These are phyloP conservation scores for Suillus variegatus DNA, from an alignment of 768 basidiomycete genomes.

Conservation along the genomic window DNA sequence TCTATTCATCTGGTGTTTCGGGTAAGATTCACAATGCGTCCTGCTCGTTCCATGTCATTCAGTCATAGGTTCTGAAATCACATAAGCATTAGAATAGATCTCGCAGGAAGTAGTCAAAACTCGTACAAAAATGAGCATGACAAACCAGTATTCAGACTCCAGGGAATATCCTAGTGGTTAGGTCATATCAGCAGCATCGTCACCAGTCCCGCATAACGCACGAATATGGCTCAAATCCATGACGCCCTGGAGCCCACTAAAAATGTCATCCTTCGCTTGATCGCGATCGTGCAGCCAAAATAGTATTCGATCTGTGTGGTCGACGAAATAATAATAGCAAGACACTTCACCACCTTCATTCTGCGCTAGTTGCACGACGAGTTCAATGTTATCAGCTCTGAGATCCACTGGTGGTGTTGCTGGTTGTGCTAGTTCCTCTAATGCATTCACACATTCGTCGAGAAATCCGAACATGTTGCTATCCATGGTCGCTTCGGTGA, in stretches of 20 bases:
- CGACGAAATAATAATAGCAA: conserved; percentile 10
- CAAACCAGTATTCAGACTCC: conserved; percentile 10
- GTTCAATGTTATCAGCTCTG: background rate
- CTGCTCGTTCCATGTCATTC: background rate
- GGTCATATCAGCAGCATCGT: background rate
- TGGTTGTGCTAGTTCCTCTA: background rate
- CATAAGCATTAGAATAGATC: background rate
- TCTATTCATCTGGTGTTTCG: background rate
- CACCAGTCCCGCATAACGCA: background rate
- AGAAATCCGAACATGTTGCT: background rate
- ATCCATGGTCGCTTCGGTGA: background rate
- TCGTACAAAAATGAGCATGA: background rate
- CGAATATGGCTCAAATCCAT: conserved; percentile 6
- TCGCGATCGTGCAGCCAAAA: conserved; percentile 5
- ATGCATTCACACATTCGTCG: background rate
- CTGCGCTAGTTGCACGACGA: background rate
- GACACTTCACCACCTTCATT: background rate
- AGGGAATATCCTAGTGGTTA: background rate
- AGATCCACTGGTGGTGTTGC: background rate
- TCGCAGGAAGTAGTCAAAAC: background rate
- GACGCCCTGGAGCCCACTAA: background rate
- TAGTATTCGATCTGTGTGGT: background rate
- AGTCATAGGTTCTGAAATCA: background rate
- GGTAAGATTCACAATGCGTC: conserved; percentile 9
- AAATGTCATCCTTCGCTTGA: background rate